Base-by-base conservation (phyloP, 2,329 filamentous ascomycete species). In the Fusarium bulbicola region DNA sequence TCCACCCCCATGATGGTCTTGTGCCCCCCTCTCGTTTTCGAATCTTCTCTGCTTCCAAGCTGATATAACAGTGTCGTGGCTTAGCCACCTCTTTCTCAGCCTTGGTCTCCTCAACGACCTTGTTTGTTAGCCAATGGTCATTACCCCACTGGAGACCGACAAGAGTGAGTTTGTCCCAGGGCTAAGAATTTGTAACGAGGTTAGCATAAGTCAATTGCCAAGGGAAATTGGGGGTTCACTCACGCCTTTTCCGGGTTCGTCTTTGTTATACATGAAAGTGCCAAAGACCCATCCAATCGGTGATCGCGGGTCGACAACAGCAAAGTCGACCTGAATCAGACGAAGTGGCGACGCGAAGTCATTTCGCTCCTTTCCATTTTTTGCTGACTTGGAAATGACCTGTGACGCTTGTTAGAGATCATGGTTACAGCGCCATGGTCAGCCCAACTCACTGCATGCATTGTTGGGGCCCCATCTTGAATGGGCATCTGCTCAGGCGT, bases 261-360 rank as follows among this genome's bases (percentile, higher is more conserved):
- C 16, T 16, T 30, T 58, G 24, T 61, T 56, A 15, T 45, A 45
- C 59, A 61, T 58, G 37, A 37, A 58, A 14, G 49, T 61, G 15
- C 39, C 50, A 21, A 61, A 61, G 5, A 58, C 32, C 50, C 59
- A 57, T 14, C 59, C 59, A 15, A 57, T 61, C 4, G 59, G 59
- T 7, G 50, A 34, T 3, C 39, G 39, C 0, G 30, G n/a, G 3
- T 61, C 59, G 2, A 58, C 49, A 6, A 61, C 39, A 16, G 59
- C 50, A 2, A 58, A 58, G 20, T 57, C 59, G 12, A 58, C 59
- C 6, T 61, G 39, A 3, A 61, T 61, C 16, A 61, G 39, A 18
- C 50, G 59, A 26, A 61, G 37, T 1, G 24, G 32, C 2, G 50
- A 58, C 3, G 37, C 20, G 13, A 20, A 28, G 16, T 24, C n/a